A percentile compares a stretch with the other conserved stretches of the same genome.
These are phyloP conservation scores for Penicillium samsonianum DNA, from an alignment of 495 filamentous ascomycete genomes.

Conservation along the genomic window DNA sequence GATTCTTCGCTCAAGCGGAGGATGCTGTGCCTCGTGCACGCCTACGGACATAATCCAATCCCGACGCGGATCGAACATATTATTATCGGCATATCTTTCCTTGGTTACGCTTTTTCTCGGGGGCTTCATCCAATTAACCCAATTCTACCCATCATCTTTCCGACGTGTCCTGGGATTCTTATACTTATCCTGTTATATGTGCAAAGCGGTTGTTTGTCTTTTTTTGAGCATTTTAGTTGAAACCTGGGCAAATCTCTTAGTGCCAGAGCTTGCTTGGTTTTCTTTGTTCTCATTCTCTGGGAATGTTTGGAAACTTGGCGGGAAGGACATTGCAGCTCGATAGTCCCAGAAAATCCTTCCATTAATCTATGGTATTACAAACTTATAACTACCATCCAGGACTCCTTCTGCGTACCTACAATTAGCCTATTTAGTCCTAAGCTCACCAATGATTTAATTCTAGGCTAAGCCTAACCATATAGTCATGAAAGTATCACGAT, in stretches of 20 bases:
- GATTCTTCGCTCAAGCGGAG: constrained; percentile 22
- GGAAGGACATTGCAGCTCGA: constrained; percentile 27
- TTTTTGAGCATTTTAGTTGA: constrained; percentile 24
- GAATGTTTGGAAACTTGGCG: constrained; percentile 13
- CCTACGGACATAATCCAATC: constrained; percentile 30
- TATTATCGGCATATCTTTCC: constrained; percentile 23
- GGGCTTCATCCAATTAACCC: constrained; percentile 8
- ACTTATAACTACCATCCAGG: neutral
- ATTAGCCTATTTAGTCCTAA: no score
- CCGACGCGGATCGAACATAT: constrained; percentile 34
- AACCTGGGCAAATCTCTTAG: constrained; percentile 18
- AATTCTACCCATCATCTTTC: constrained; percentile 17
- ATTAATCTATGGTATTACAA: constrained; percentile 32
- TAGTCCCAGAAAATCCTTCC: constrained; percentile 23
- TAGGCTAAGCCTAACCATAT: no score
- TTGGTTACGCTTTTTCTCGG: constrained; percentile 15
- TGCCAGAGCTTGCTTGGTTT: constrained; percentile 18
- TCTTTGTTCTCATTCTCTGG: constrained; percentile 2
- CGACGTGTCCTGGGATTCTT: constrained; percentile 21
- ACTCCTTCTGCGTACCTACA: neutral
- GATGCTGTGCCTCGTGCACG: constrained; percentile 15
- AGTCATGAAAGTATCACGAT: neutral
- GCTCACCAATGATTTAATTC: no score
- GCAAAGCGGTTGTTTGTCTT: constrained; percentile 28
- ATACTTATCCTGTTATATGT: constrained; percentile 33